phyloP scores from a whole-genome alignment of 2,329 filamentous ascomycete genomes.

The Talaromyces sp. region DNA sequence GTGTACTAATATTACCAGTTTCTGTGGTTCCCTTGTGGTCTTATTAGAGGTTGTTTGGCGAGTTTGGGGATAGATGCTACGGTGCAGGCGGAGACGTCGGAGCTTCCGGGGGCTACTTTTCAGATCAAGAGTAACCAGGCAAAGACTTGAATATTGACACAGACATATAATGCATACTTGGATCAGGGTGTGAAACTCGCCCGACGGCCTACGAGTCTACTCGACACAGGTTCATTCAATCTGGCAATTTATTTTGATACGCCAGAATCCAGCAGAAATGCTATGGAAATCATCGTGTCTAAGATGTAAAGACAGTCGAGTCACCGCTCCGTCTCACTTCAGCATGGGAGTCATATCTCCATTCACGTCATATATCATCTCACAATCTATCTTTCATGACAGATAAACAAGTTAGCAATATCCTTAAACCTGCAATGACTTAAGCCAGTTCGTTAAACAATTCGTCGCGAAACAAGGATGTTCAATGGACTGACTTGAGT shows the following conservation, averaged over 20 bases:
- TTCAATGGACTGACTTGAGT: slow-evolving; percentile 23
- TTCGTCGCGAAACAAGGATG: slow-evolving; percentile 15
- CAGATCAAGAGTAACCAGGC: slow-evolving; percentile 82
- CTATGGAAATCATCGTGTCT: slow-evolving; percentile 11
- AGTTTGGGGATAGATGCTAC: slow-evolving; percentile 86
- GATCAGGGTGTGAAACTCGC: not conserved
- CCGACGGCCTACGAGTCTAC: slow-evolving; percentile 13
- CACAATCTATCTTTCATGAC: slow-evolving; percentile 45
- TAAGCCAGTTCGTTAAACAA: slow-evolving; percentile 15
- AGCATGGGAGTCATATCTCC: slow-evolving; percentile 11
- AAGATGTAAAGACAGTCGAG: slow-evolving; percentile 14
- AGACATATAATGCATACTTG: not conserved
- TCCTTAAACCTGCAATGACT: slow-evolving; percentile 25
- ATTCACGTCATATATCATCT: slow-evolving; percentile 26
- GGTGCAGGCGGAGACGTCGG: slow-evolving; percentile 84
- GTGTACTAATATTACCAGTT: slow-evolving; percentile 55
- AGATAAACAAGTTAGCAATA: slow-evolving; percentile 31
- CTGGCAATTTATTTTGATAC: slow-evolving; percentile 17
- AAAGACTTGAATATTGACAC: slow-evolving; percentile 53
- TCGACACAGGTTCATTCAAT: slow-evolving; percentile 19
- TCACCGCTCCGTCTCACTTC: slow-evolving; percentile 6
- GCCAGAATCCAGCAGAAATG: slow-evolving; percentile 5
- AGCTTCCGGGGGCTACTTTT: slow-evolving; percentile 85
- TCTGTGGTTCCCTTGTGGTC: slow-evolving; percentile 90
- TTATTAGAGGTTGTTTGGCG: slow-evolving; percentile 88